Percentiles rank a stretch among this genome's conserved stretches.
Conservation (phyloP, 495 filamentous ascomycete genomes). For the Cryomyces antarcticus region DNA sequence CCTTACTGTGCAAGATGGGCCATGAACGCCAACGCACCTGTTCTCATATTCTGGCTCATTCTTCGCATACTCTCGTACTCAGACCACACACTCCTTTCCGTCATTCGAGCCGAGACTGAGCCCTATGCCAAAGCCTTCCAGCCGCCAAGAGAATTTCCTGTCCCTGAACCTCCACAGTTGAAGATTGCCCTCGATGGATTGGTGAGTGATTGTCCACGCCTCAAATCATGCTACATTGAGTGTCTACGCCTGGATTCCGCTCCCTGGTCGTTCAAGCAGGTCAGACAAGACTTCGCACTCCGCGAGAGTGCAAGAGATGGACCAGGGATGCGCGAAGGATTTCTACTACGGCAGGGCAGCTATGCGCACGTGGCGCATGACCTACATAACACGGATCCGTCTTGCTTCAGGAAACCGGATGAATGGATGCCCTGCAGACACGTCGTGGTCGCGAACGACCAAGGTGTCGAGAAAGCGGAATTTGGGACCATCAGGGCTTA, state of each 20-base stretch:
- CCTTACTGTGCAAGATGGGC: slow-evolving; percentile 19
- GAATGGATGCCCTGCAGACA: slow-evolving; percentile 32
- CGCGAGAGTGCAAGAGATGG: slow-evolving; percentile 23
- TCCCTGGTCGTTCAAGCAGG: slow-evolving; percentile 24
- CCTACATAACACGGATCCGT: slow-evolving; percentile 27
- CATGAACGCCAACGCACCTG: slow-evolving; percentile 29
- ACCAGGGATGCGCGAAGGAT: slow-evolving; percentile 9
- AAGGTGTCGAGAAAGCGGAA: slow-evolving; percentile 15
- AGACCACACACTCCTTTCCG: slow-evolving; percentile 15
- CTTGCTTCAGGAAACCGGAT: slow-evolving; percentile 26
- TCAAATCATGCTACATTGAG: slow-evolving; percentile 35
- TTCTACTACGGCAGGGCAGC: slow-evolving; percentile 27
- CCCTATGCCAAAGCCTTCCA: slow-evolving; percentile 26
- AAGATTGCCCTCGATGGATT: slow-evolving; percentile 27
- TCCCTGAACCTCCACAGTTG: slow-evolving; percentile 32
- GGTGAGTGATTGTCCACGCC: slow-evolving; percentile 25
- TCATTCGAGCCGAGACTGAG: slow-evolving; percentile 31
- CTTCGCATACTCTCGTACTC: slow-evolving; percentile 30
- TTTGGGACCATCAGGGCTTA: slow-evolving; percentile 23
- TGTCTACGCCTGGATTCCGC: slow-evolving; percentile 30
- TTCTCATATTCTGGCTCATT: slow-evolving; percentile 35
- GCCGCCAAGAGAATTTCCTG: slow-evolving; percentile 27
- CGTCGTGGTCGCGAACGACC: slow-evolving; percentile 11
- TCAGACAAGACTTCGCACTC: slow-evolving; percentile 25
- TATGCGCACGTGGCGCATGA: slow-evolving; percentile 29